Base-by-base conservation (phyloP, 305 asterid genomes). In the Nicotiana rustica region DNA sequence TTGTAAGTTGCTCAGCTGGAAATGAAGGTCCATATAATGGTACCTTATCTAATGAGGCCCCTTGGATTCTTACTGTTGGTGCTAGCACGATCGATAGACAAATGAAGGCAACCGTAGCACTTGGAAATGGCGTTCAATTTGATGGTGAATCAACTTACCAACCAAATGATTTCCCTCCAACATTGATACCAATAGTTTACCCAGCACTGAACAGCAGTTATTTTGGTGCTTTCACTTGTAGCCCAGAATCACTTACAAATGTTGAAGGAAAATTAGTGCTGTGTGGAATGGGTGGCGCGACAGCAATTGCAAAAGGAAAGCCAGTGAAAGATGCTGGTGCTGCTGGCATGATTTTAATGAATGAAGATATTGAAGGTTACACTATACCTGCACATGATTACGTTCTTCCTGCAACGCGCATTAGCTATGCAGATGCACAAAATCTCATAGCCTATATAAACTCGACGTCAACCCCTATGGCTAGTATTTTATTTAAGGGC, bases 41-140 rank as follows among this genome's bases (percentile, higher is more conserved):
- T 3, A 35, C 85, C 6, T n/a, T 89, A 66, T 78, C 84, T 0
- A 89, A 86, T 77, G 92, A 85, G 33, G 85, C 85, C 15, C 90
- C 89, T 0, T 89, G 92, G 92, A 73, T 86, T 59, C 87, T 89
- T 4, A 87, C 87, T 0, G 90, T 87, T 14, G 89, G 92, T 77
- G 89, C 90, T 19, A 82, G 89, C 79, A 89, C 89, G 7, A 86
- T 57, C 5, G 90, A 87, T 56, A 75, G 88, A 36, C 75, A 81
- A 36, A 52, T 86, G 12, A 70, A 61, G 44, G 85, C 89, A 13
- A 77, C 64, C 0, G 88, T 82, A 1, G 29, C 25, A 31, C 82
- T 87, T 4, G 92, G 89, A 73, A 89, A 86, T 0, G 75, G 78
- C 0, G 47, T 67, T 10, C 59, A 84, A 59, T 84, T 83, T 41